Base-by-base conservation (phyloP, 805 yeast species). In the Candida tammaniensis region DNA sequence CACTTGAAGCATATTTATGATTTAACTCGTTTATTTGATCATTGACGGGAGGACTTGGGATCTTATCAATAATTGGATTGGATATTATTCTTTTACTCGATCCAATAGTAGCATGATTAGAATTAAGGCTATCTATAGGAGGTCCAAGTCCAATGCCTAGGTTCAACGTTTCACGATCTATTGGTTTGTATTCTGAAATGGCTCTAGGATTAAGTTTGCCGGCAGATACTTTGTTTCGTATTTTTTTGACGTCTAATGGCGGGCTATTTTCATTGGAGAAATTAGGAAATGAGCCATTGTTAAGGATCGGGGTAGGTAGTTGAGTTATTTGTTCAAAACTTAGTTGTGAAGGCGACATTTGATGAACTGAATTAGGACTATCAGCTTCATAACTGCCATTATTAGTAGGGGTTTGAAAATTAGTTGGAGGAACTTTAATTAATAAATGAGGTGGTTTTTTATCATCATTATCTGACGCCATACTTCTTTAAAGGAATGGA, bases 291-390 rank as follows among this genome's bases (percentile, higher is more conserved):
- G 51, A 42, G 1, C 51, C 54, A 20, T 31, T 42, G 18, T 47
- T 53, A 5, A 61, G 46, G 2, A 70, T 47, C 1, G 78, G 78
- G 0, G 76, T 69, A 3, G 78, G 78, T 13, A 72, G 49, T 31
- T 63, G 71, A 1, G 73, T 59, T 11, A 43, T 35, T 14, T 38
- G 30, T 9, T 43, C 47, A 17, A 38, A 36, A 16, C 26, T 21
- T 1, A 39, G 15, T 14, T 17, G 40, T 2, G 33, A 28, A 3
- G 40, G 40, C 2, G 40, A 37, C 17, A 22, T 22, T 14, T 12
- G 23, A 20, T 9, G 7, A 5, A 14, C 18, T 12, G 24, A 4
- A 13, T n/a, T 6, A 6, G 25, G 18, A 9, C 24, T 12, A 17
- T 32, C 10, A 21, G 7, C 11, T 4, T 30, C 26, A 14, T 15